Percentiles rank a stretch among this genome's conserved stretches.
These are phyloP conservation scores for Candida awuae DNA, from an alignment of 805 yeast genomes.

Conservation along the genomic window DNA sequence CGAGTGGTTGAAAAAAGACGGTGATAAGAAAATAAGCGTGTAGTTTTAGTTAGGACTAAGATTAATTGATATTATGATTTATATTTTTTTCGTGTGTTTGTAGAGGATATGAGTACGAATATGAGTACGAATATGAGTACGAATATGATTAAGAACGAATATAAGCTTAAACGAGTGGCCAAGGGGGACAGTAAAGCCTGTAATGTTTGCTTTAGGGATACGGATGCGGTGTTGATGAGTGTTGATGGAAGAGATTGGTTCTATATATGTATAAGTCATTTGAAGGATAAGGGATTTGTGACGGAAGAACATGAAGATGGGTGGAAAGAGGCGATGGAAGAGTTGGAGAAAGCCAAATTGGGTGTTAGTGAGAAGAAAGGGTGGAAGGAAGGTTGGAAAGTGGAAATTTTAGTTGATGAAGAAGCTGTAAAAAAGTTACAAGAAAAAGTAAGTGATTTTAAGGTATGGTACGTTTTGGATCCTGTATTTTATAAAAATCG, in stretches of 20 bases:
- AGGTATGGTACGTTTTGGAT: constrained; percentile 17
- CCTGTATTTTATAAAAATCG: constrained; percentile 35
- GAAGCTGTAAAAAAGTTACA: not conserved
- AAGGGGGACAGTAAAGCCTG: constrained; percentile 38
- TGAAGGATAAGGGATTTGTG: constrained; percentile 39
- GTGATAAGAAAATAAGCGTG: constrained; percentile 10
- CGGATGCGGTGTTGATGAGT: constrained; percentile 38
- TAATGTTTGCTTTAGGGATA: constrained; percentile 42
- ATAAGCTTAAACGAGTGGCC: constrained; percentile 36
- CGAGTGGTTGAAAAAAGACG: constrained; percentile 19
- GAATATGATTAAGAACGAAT: not conserved
- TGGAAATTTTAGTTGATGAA: not conserved
- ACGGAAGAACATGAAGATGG: constrained; percentile 25
- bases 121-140: not conserved
- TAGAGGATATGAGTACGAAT: too few species aligned
- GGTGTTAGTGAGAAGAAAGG: constrained; percentile 1
- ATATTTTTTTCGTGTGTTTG: too few species aligned
- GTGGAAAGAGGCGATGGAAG: constrained; percentile 11
- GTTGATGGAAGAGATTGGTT: constrained; percentile 41
- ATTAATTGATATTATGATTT: too few species aligned
- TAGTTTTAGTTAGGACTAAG: too few species aligned
- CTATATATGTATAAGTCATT: constrained; percentile 42
- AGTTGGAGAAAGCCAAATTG: constrained; percentile 3
- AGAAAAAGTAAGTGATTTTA: constrained; percentile 8
- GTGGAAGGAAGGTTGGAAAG: not conserved